Base-by-base conservation (phyloP, 306 rosid genomes). In the Phaseolus lunatus region DNA sequence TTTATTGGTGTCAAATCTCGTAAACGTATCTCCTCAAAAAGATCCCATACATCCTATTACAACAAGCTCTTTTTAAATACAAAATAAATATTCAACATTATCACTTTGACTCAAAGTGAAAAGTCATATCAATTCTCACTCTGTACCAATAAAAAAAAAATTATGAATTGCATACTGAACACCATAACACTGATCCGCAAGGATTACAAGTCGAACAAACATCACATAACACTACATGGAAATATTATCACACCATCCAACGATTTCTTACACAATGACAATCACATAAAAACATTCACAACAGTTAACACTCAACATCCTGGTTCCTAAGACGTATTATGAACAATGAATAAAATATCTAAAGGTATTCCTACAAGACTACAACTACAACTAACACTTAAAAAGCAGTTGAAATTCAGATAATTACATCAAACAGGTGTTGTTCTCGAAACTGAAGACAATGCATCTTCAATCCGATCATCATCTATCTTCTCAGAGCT, bases 401-500 rank as follows among this genome's bases (percentile, higher is more conserved):
- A 57, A 76, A 56, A 44, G 11, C 18, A 53, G 67, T 9, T 47
- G 78, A 75, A 75, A 63, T 45, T 70, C 56, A 58, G 33, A 66
- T 16, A 63, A 75, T 44, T 70, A 59, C 81, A 73, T 67, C 84
- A 93, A 43, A 84, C 96, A 67, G 95, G 86, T 13, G 80, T 76
- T 41, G 88, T 2, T 81, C 93, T 87, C 0, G 96, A 89, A 66
- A 80, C 91, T 13, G 87, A 89, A 31, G 97, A 88, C 76, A 70
- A n/a, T 13, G 97, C 97, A 75, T 96, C 98, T 76, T 91, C 96
- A 24, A 75, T 85, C 15, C 75, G 87, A 24, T 96, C 94, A 29
- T 87, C 93, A 0, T 91, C 97, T 3, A 65, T 33, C 86, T 88
- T 92, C 49, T 91, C 96, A 26, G 87, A 79, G 76, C 84, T 85